These are phyloP conservation scores for Sphenostylis stenocarpa DNA, from an alignment of 306 rosid genomes.

Conservation along the genomic window DNA sequence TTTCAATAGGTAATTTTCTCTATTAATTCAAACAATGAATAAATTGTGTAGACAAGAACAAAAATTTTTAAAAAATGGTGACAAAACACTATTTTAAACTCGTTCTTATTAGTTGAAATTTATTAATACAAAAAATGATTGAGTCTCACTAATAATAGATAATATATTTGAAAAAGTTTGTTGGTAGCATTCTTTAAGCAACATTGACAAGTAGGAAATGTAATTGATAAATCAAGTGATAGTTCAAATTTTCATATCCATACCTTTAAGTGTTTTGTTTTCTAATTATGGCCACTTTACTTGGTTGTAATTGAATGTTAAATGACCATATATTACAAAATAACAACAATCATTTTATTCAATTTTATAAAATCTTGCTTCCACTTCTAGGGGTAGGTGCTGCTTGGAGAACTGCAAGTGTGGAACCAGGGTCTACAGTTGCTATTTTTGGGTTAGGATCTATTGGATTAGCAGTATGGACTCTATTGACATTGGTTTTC, in stretches of 20 bases:
- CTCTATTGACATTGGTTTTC: neutral
- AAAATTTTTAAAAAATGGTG: neutral
- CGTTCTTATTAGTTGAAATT: neutral
- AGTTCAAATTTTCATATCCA: neutral
- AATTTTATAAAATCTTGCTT: conserved; percentile 8
- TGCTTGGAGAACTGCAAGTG: conserved; percentile 84
- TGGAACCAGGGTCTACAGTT: conserved; percentile 73
- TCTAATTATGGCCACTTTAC: neutral
- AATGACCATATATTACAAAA: neutral
- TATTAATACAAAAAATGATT: neutral
- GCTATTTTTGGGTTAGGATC: conserved; percentile 86
- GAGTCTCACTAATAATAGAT: neutral
- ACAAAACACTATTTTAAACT: neutral
- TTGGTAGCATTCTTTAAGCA: neutral
- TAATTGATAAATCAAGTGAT: neutral
- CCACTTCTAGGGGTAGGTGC: conserved; percentile 76
- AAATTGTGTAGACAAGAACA: neutral
- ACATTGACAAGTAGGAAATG: neutral
- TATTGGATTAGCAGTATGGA: conserved; percentile 74
- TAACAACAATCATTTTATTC: neutral
- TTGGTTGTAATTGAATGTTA: neutral
- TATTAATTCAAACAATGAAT: neutral
- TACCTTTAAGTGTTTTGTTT: neutral
- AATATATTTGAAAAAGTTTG: neutral
- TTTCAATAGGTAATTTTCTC: conserved; percentile 61